Base-by-base conservation (phyloP, 2,329 filamentous ascomycete genomes). In the Fusarium paranaense region DNA sequence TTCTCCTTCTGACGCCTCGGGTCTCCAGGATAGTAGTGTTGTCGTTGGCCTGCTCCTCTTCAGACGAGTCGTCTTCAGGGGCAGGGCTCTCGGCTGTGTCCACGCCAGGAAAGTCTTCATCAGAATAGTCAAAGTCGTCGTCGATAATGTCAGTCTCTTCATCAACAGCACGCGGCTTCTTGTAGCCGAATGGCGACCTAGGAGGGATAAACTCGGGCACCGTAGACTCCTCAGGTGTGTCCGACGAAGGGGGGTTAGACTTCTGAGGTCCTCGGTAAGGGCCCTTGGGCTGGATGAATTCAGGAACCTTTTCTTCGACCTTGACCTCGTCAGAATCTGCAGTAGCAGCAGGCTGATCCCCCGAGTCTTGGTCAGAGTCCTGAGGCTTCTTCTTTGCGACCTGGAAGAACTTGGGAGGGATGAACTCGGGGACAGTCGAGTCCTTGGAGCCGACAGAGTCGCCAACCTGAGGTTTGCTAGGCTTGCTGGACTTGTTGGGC, bases 1-100 rank as follows among this genome's bases (percentile, higher is more conserved):
- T 89, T 32, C 74, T 64, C 52, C 73, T 76, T 30, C 56, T 65
- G 35, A 54, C 27, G 14, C 69, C 72, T 57, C 77, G 66, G 6
- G 62, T 45, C 18, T 76, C 61, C 27, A 78, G n/a, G 6, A 64
- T 54, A 42, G 69, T 22, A 13, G 72, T 62, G 20, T 35, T 25
- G 10, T 70, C 59, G 32, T 63, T 57, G 38, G 69, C 30, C 16
- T 72, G 22, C n/a, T 72, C 62, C 22, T 67, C 58, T 7, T 68
- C 64, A 42, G 67, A 59, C 18, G 56, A 66, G 33, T 69, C 47
- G 6, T 25, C 33, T 11, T 54, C 63, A 42, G 33, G 30, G 40
- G 25, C 33, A 9, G 69, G 56, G 9, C n/a, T 30, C 16, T 74
- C 71, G n/a, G 45, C 8, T 6, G 22, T 22, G 9, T 50, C 64